Conservation (phyloP, 2,329 filamentous ascomycete species). For the Cryphonectria nitschkei region DNA sequence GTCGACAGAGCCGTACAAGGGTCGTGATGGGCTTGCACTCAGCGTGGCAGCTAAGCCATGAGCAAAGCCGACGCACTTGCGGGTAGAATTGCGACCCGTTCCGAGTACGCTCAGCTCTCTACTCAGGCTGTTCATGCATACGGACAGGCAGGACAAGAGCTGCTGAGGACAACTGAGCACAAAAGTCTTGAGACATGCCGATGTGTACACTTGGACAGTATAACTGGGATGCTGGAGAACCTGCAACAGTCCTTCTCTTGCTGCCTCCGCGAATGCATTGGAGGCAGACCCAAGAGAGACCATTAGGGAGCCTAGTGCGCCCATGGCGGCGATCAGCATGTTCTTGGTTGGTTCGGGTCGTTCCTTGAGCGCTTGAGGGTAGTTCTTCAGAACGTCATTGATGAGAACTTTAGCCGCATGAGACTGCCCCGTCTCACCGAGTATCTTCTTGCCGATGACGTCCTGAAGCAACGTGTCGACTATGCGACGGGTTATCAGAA, state of each 20-base stretch:
- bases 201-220: constrained; percentile 89
- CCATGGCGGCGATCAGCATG: constrained; percentile 76
- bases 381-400: constrained; percentile 91
- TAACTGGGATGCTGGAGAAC: constrained; percentile 95
- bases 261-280: constrained; percentile 76
- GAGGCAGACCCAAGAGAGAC: constrained; percentile 80
- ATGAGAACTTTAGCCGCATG: constrained; percentile 80
- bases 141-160: constrained; percentile 84
- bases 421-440: constrained; percentile 88
- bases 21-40: constrained; percentile 85
- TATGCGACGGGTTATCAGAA: constrained; percentile 82
- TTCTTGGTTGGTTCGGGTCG: constrained; percentile 88
- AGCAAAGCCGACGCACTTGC: constrained; percentile 86
- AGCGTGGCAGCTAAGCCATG: constrained; percentile 89
- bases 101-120: constrained; percentile 81
- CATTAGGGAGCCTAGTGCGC: constrained; percentile 79
- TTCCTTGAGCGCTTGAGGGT: constrained; percentile 86
- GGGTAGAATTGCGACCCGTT: constrained; percentile 75
- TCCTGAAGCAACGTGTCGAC: constrained; percentile 83
- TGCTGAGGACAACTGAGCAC: constrained; percentile 92
- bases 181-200: constrained; percentile 83
- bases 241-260: constrained; percentile 85
- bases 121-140: constrained; percentile 94
- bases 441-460: constrained; percentile 76
- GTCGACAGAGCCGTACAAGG: constrained; percentile 92